Evolutionary conservation across 2,329 filamentous ascomycete genomes (phyloP), one percentile per base, ranked within the genome.

Genomic region (Septoria linicola): DNA sequence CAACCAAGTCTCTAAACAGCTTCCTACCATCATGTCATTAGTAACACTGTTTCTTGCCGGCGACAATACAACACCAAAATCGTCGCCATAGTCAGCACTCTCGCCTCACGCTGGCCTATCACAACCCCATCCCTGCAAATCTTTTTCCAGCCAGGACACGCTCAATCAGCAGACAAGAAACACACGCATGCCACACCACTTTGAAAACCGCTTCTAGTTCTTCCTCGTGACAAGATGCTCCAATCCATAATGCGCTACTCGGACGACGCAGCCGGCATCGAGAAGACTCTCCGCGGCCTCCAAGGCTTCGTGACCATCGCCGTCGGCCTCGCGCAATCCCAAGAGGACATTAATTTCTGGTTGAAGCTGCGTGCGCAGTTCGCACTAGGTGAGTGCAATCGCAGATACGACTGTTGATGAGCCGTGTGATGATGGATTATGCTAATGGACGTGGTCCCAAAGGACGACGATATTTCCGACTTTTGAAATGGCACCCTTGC

Each of bases 381-480:
- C 45, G 72, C 71, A 20, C 54, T 77, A 48, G 68, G 75, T 76
- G 23, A 27, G 23, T n/a, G n/a, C n/a, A n/a, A n/a, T n/a, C n/a
- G n/a, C n/a, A n/a, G n/a, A n/a, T n/a, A n/a, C n/a, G n/a, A n/a
- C n/a, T n/a, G n/a, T n/a, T n/a, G n/a, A n/a, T n/a, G n/a, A n/a
- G n/a, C n/a, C n/a, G n/a, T n/a, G n/a, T n/a, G n/a, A n/a, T n/a
- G n/a, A n/a, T n/a, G n/a, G n/a, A n/a, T n/a, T n/a, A n/a, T 47
- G 11, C 46, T 57, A 34, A 23, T 50, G 6, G 20, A 35, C 5
- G 35, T 34, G n/a, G 11, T 16, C 2, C n/a, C 10, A 21, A 36
- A 77, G 76, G 71, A 23, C 76, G 87, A 31, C 80, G 85, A 17
- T 83, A 80, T 68, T 77, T 89, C 64, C 81, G 87, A 10, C 72